A percentile compares a stretch with the other conserved stretches of the same genome.
phyloP scores from a whole-genome alignment of 768 basidiomycete genomes.

The Termitomyces sp. region DNA sequence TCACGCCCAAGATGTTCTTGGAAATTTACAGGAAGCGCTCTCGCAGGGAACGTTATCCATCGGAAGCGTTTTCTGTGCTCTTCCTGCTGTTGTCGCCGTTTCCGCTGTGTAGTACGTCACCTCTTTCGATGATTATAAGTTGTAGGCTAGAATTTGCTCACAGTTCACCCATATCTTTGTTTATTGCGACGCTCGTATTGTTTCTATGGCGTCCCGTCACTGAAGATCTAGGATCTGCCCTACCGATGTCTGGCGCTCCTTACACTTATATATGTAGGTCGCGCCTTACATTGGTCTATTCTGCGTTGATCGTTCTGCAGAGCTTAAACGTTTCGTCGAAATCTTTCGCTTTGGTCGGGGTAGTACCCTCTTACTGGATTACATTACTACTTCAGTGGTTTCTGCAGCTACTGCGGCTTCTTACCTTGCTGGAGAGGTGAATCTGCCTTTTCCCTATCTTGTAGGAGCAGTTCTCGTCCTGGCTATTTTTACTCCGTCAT shows the following conservation, averaged over 20 bases:
- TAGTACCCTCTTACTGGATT: constrained; percentile 70
- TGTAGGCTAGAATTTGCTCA: no score
- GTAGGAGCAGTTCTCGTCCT: constrained; percentile 56
- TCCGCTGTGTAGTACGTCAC: constrained; percentile 56
- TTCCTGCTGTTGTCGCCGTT: constrained; percentile 61
- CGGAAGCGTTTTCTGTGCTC: constrained; percentile 65
- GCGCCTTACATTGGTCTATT: neutral
- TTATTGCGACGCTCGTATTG: constrained; percentile 56
- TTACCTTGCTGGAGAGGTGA: constrained; percentile 64
- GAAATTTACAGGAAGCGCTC: constrained; percentile 64
- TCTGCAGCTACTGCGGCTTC: constrained; percentile 70
- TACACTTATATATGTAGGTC: constrained; percentile 64
- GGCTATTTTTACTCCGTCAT: constrained; percentile 57
- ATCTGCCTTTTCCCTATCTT: constrained; percentile 57
- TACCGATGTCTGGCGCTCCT: constrained; percentile 68
- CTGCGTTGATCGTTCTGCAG: neutral
- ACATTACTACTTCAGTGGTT: constrained; percentile 63
- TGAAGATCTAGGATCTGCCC: constrained; percentile 65
- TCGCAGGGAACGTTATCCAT: constrained; percentile 72
- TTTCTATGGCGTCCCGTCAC: constrained; percentile 76
- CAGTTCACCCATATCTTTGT: constrained; percentile 68
- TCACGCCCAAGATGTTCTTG: constrained; percentile 38
- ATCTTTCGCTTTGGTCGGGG: constrained; percentile 56
- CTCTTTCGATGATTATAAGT: no score
- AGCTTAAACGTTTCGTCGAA: constrained; percentile 66